Evolutionary conservation across 2,329 filamentous ascomycete species (phyloP), one percentile per base, ranked within the genome.

Genomic region (Pyrenophora seminiperda): DNA sequence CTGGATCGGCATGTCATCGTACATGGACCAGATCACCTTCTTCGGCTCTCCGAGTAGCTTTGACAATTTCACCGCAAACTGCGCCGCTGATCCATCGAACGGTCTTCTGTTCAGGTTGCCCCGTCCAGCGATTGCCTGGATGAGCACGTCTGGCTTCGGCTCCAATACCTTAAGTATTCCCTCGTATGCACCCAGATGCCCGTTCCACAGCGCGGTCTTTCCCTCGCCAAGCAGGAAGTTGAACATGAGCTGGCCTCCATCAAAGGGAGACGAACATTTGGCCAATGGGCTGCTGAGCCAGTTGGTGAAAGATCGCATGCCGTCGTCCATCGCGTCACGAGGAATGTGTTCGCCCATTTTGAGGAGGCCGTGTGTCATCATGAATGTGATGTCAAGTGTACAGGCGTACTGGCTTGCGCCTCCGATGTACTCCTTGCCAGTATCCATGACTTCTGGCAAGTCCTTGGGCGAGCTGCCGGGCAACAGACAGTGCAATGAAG

Each of bases 21-120:
- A 43, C 30, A 54, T 11, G 17, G 29, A 43, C 52, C 52, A 54
- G n/a, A 54, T 54, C 2, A 54, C 52, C 10, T 10, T 54, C 22
- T 42, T 11, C 13, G 47, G 52, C 13, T 37, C 7, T 10, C 17
- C 43, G 5, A 54, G 38, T 43, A 38, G 47, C 6, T 33, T n/a
- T 14, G 47, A 4, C 30, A 44, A 22, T 14, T 20, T 36, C 10
- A 33, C 34, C 2, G 51, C 51, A 20, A 54, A 54, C 7, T 54
- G 29, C 4, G 47, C 52, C 0, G 42, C 47, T 1, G 43, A 47
- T 10, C 47, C 47, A 10, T 50, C 27, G 15, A 44, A 50, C 2
- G 47, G 47, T 7, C 41, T 11, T 15, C 47, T 41, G 17, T 54
- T 29, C 0, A 31, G 40, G 22, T 54, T 54, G 2, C 27, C 52